Percentiles rank a stretch among this genome's conserved stretches.
Conservation (phyloP, 2,329 filamentous ascomycete genomes). For the Penicillium brevicompactum region DNA sequence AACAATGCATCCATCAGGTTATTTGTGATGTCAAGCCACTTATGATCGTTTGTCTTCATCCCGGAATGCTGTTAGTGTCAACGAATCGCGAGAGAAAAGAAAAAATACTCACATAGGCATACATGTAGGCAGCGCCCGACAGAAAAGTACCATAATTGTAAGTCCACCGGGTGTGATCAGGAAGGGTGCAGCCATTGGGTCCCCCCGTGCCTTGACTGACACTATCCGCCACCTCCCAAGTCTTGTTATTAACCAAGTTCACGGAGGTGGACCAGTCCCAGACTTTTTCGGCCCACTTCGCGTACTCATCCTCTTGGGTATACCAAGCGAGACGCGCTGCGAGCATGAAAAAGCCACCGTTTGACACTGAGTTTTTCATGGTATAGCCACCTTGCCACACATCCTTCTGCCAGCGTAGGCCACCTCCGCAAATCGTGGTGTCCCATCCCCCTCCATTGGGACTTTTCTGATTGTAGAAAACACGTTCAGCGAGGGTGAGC, state of each 20-base stretch:
- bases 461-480: neutral
- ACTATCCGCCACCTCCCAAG: conserved; percentile 66
- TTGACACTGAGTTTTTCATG: conserved; percentile 81
- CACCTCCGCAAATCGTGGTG: conserved; percentile 1
- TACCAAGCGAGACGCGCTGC: conserved; percentile 70
- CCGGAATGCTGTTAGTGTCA: neutral
- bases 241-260: conserved; percentile 60
- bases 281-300: conserved; percentile 60
- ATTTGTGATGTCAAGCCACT: conserved; percentile 3
- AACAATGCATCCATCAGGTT: neutral
- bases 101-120: neutral
- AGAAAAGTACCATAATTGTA: conserved; percentile 65
- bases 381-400: conserved; percentile 63
- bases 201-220: conserved; percentile 46
- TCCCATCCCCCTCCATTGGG: neutral
- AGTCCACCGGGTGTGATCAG: conserved; percentile 66
- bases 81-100: too few species aligned
- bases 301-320: conserved; percentile 66
- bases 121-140: conserved; percentile 41
- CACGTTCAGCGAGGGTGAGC: conserved; percentile 1
- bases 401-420: conserved; percentile 4
- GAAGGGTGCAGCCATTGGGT: conserved; percentile 58
- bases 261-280: conserved; percentile 62
- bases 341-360: conserved; percentile 78
- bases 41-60: neutral